phyloP scores from a whole-genome alignment of 208 protist genomes.

The Crithidia acanthocephali region DNA sequence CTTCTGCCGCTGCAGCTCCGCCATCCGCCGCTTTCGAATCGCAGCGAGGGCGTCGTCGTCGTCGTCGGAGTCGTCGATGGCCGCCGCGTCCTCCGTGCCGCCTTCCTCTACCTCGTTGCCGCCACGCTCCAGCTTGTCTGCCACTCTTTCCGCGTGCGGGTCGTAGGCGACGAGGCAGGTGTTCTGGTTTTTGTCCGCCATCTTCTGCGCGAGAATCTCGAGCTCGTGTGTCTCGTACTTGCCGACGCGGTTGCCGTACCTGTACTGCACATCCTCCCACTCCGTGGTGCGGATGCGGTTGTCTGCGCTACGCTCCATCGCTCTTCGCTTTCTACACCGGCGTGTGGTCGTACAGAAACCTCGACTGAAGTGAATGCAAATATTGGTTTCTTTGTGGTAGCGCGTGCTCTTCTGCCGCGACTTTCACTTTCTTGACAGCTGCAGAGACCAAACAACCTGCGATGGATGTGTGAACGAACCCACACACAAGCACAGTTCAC shows the following conservation, averaged over 20 bases:
- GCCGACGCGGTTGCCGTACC: conserved; percentile 86
- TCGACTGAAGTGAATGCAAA: too few species aligned
- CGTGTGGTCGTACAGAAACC: too few species aligned
- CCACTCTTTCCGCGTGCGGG: conserved; percentile 62
- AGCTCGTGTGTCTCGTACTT: conserved; percentile 87
- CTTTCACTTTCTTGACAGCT: too few species aligned
- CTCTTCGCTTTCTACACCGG: too few species aligned
- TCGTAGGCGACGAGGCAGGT: conserved; percentile 75
- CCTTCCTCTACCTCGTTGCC: conserved; percentile 43
- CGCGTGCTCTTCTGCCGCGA: too few species aligned
- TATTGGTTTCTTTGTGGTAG: too few species aligned
- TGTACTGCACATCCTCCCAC: conserved; percentile 94
- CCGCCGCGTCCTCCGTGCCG: conserved; percentile 9
- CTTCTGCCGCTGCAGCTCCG: conserved; percentile 62
- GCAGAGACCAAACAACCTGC: too few species aligned
- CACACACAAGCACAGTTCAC: too few species aligned
- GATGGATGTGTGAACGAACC: too few species aligned
- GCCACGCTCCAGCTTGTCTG: conserved; percentile 71
- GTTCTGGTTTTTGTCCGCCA: conserved; percentile 77
- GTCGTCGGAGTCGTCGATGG: conserved; percentile 53
- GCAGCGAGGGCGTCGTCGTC: conserved; percentile 78
- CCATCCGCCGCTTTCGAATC: conserved; percentile 59
- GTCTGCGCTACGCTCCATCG: conserved; percentile 83
- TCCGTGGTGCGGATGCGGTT: conserved; percentile 87
- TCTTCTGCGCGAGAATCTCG: conserved; percentile 80